Conservation (phyloP, 495 filamentous ascomycete species). For the Neurospora africana region DNA sequence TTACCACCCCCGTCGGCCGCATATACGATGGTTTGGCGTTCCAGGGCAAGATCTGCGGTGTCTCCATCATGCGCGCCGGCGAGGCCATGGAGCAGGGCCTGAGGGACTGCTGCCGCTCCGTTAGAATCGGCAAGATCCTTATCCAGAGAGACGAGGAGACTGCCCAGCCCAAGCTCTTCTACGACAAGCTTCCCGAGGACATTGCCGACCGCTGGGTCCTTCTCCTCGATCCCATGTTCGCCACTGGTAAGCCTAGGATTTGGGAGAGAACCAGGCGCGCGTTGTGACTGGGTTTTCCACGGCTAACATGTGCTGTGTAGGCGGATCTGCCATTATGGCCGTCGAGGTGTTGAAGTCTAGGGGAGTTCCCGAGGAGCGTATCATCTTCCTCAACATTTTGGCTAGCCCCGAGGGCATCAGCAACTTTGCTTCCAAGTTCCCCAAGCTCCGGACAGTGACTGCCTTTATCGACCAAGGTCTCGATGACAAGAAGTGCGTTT, state of each 20-base stretch:
- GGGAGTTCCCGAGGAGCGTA: constrained; percentile 89
- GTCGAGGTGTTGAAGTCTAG: constrained; percentile 80
- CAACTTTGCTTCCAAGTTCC: constrained; percentile 83
- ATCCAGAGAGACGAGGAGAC: constrained; percentile 98
- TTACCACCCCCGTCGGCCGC: constrained; percentile 83
- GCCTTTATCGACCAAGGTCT: constrained; percentile 90
- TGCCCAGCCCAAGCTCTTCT: constrained; percentile 80
- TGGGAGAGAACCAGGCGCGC: neutral
- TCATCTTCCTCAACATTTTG: constrained; percentile 92
- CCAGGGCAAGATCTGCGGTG: constrained; percentile 95
- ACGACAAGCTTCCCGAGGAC: constrained; percentile 92
- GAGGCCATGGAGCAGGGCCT: constrained; percentile 98
- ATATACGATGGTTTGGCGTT: constrained; percentile 89
- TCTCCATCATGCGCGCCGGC: constrained; percentile 95
- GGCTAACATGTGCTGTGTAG: constrained; percentile 31
- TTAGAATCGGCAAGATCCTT: constrained; percentile 94
- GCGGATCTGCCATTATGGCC: constrained; percentile 92
- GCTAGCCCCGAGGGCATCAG: constrained; percentile 86
- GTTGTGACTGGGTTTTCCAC: neutral
- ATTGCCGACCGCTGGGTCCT: constrained; percentile 88
- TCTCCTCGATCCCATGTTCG: constrained; percentile 97
- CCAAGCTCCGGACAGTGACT: constrained; percentile 89
- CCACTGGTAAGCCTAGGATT: constrained; percentile 58
- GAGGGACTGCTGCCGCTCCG: constrained; percentile 90
- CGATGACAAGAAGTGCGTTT: constrained; percentile 85